These are phyloP conservation scores for Rossbeevera mucosa DNA, from an alignment of 768 basidiomycete species.

Conservation along the genomic window DNA sequence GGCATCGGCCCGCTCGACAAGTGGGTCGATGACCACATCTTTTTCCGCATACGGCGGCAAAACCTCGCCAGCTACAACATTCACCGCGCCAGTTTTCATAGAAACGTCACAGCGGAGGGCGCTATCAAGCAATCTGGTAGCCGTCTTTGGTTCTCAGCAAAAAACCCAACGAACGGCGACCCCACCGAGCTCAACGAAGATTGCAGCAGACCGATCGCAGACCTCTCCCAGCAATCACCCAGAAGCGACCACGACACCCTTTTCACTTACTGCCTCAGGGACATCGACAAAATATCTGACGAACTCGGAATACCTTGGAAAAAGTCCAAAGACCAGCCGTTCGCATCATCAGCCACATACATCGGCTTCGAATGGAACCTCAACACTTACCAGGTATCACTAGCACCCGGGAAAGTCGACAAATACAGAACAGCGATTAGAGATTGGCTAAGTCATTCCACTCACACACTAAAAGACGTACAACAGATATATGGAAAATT, in stretches of 20 bases:
- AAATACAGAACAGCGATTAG: not conserved
- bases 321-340: not conserved
- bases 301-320: not conserved
- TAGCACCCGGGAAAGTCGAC: not conserved
- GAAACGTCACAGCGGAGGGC: not conserved
- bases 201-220: not conserved
- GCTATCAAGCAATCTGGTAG: not conserved
- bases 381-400: not conserved
- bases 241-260: not conserved
- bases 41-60: not conserved
- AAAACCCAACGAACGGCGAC: not conserved
- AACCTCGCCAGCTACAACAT: too few species aligned
- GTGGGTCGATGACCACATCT: not conserved
- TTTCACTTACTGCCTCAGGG: not conserved
- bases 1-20: not conserved
- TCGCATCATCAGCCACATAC: not conserved
- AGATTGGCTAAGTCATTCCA: fast-evolving
- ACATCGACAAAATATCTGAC: not conserved
- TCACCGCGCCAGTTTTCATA: not conserved
- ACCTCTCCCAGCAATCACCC: not conserved
- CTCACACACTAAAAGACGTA: not conserved
- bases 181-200: not conserved
- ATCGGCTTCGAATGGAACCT: not conserved
- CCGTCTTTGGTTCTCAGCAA: not conserved
- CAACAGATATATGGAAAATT: not conserved